Evolutionary conservation across 257 asterid genomes (phyloP), one percentile per base, ranked within the genome.

Genomic region (Jacaranda mimosifolia): DNA sequence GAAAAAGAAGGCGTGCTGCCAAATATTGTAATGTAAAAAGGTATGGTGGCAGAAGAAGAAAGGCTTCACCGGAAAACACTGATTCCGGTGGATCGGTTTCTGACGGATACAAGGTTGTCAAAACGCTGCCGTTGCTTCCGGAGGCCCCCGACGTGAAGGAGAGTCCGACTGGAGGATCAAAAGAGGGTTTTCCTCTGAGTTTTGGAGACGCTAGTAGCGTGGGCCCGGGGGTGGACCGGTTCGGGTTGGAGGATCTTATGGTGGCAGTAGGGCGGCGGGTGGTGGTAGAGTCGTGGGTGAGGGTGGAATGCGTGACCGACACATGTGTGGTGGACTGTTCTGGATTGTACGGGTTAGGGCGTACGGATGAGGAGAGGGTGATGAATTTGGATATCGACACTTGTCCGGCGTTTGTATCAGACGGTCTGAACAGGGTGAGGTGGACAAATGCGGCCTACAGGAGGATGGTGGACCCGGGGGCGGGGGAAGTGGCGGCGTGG

Each of bases 401-500:
- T 74, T 85, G 87, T 83, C 92, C 90, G 0, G 84, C 83, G 1
- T 73, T 87, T 4, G n/a, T 85, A 59, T 79, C 92, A 0, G 87
- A 85, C 62, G 72, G 87, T 18, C 3, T 35, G 17, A 76, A 82
- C 40, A 68, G 77, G 39, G 84, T 85, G 6, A 60, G n/a, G 53
- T 87, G 88, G 90, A 76, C 78, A 3, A 87, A 85, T 38, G 72
- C 43, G 6, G 85, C 87, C 0, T 87, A 81, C 40, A 72, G 62
- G 14, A 63, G 57, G 19, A 51, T 83, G 83, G 70, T 72, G 6
- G 76, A 56, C 6, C 78, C 39, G 21, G 76, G 35, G 49, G 86
- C 74, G 17, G 83, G 68, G 45, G 26, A 46, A 7, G 85, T 78
- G 14, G 78, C 77, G 81, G 17, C 84, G 10, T 69, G 72, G 49